Evolutionary conservation across 805 yeast species (phyloP).

Genomic region (Ascoidea rubescens): DNA sequence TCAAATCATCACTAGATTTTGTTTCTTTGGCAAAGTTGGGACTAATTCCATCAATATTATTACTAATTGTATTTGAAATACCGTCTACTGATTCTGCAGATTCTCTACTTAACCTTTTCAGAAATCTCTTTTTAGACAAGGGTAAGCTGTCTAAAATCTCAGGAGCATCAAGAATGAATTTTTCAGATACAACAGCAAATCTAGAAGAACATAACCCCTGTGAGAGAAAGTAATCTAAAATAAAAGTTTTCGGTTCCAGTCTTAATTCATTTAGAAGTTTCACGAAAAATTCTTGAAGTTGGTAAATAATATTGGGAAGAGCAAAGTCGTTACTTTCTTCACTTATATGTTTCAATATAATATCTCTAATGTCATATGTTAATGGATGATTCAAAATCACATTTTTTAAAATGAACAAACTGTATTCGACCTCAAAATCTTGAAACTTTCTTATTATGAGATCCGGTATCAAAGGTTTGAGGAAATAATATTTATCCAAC

Average conservation of each 20-base stretch:
- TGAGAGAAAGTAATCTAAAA: background rate
- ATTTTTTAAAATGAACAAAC: background rate
- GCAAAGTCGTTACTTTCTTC: background rate
- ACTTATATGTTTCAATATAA: background rate
- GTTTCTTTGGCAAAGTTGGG: too few species aligned
- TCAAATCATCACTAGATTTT: too few species aligned
- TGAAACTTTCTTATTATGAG: background rate
- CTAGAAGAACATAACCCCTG: background rate
- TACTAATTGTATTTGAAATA: too few species aligned
- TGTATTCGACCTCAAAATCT: background rate
- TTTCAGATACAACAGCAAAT: too few species aligned
- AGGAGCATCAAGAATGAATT: too few species aligned
- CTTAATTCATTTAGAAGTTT: background rate
- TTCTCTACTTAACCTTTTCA: too few species aligned
- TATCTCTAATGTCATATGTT: background rate
- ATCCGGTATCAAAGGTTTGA: background rate
- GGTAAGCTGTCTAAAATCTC: too few species aligned
- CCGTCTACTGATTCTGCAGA: too few species aligned
- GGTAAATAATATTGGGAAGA: background rate
- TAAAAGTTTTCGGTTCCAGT: background rate
- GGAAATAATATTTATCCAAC: background rate
- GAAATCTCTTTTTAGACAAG: too few species aligned
- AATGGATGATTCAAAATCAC: background rate
- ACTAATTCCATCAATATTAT: too few species aligned
- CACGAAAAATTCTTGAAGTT: background rate